Conservation (phyloP, 805 yeast species). For the Candida vartiovaarae region DNA sequence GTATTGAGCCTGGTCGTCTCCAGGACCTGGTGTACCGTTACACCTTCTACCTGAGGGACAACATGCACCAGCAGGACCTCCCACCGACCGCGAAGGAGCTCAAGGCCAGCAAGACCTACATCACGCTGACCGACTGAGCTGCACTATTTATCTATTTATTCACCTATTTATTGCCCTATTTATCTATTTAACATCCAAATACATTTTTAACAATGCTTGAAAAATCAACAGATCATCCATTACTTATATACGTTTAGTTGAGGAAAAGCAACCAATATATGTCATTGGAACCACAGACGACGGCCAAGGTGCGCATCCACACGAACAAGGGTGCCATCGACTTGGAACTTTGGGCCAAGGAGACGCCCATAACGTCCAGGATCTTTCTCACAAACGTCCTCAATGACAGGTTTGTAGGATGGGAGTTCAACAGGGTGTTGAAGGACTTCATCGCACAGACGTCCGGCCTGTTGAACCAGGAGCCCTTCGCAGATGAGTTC, state of each 20-base stretch:
- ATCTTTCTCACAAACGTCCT: conserved; percentile 44
- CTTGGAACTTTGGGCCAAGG: conserved; percentile 65
- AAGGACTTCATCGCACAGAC: conserved; percentile 31
- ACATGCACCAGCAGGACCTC: conserved; percentile 31
- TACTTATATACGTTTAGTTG: too few relatives aligned
- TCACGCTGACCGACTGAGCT: conserved; percentile 5
- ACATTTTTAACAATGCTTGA: background rate
- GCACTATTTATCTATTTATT: conserved; percentile 10
- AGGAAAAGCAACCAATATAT: background rate
- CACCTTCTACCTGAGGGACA: conserved; percentile 29
- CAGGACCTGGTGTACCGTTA: conserved; percentile 42
- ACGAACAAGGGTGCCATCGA: conserved; percentile 56
- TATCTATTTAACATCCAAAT: background rate
- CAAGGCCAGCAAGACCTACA: conserved; percentile 20
- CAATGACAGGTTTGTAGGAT: conserved; percentile 34
- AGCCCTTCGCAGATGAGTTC: conserved; percentile 34
- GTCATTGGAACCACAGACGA: conserved; percentile 44
- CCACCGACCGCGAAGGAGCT: conserved; percentile 33
- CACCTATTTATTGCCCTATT: conserved; percentile 1
- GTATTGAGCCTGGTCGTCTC: conserved; percentile 50
- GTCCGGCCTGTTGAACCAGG: conserved; percentile 24
- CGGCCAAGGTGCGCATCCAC: conserved; percentile 47
- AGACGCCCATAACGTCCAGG: conserved; percentile 43
- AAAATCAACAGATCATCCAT: too few relatives aligned
- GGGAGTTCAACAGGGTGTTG: conserved; percentile 35